Evolutionary conservation across 2,329 filamentous ascomycete genomes (phyloP).

Genomic region (Beauveria sp.): DNA sequence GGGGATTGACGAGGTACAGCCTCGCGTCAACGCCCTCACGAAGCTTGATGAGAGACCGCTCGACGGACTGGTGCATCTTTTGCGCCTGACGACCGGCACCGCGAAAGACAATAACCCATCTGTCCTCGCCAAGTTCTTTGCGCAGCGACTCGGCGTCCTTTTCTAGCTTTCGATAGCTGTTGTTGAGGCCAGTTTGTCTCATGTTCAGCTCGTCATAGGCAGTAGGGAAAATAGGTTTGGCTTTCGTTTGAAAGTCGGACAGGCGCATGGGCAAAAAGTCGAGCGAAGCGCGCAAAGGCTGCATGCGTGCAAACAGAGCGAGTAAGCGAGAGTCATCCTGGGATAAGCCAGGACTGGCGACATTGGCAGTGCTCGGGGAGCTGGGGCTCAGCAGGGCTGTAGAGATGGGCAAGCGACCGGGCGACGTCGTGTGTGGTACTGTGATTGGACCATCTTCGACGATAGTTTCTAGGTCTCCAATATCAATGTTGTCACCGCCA

Average conservation of each 20-base stretch:
- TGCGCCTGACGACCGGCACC: constrained; percentile 86
- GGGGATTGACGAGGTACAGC: constrained; percentile 63
- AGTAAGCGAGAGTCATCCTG: constrained; percentile 85
- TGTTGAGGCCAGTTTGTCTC: constrained; percentile 66
- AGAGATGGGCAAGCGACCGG: constrained; percentile 39
- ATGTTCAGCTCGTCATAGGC: constrained; percentile 84
- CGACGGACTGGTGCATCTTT: constrained; percentile 95
- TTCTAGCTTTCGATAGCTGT: constrained; percentile 81
- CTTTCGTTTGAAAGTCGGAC: constrained; percentile 75
- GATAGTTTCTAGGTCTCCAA: constrained; percentile 86
- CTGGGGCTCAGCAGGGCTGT: constrained; percentile 56
- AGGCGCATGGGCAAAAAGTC: constrained; percentile 95
- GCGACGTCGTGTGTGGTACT: constrained; percentile 18
- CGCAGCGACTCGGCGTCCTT: constrained; percentile 82
- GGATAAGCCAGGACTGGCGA: constrained; percentile 43
- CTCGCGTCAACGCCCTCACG: constrained; percentile 70
- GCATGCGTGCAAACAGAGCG: constrained; percentile 89
- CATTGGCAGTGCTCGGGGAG: constrained; percentile 43
- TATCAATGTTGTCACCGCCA: constrained; percentile 62
- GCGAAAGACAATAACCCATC: constrained; percentile 92
- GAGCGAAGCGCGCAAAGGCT: constrained; percentile 82
- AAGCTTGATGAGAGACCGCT: constrained; percentile 76
- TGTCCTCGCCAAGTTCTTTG: constrained; percentile 87
- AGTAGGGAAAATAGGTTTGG: constrained; percentile 72
- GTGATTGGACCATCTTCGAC: constrained; percentile 71